Evolutionary conservation across 1,139 yeast species (phyloP), one percentile per base, ranked within the genome.

Genomic region (Scheffersomyces titani): DNA sequence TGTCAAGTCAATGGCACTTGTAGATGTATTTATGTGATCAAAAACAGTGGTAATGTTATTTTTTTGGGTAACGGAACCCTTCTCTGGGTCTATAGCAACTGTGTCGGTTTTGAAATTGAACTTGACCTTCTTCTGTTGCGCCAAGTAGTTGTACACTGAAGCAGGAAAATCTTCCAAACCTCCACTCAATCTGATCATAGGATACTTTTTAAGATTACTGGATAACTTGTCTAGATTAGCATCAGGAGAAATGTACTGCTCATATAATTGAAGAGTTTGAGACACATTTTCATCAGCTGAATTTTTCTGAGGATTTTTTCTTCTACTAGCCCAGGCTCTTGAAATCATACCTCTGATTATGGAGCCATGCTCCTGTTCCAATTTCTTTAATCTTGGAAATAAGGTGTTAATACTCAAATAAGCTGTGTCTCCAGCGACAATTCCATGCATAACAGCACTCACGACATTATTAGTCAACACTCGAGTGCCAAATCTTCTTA

Each of bases 391-490:
- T 16, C 73, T 62, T 0, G 86, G 84, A 57, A 88, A 64, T 0
- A 89, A 81, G 1, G 89, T 77, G 21, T 82, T 75, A 0, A 89
- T 85, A 72, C 97, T 90, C 51, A 94, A 74, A 58, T 83, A 77
- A 11, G 81, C 68, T 3, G 86, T 80, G 70, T 93, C 97, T 1
- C 97, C 98, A 5, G 97, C 98, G 70, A 92, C 94, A 1, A 94
- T 87, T 0, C 99, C 99, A 66, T 92, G 92, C 67, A 89, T 77
- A 3, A 93, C 75, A 0, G 97, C 98, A 70, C 97, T 90, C 19
- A 89, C 72, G 16, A 94, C 73, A 56, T 90, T 86, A 53, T 84
- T 83, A 2, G 91, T 82, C 6, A 92, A 61, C 1, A 71, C 68
- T 5, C 80, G 77, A 20, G 66, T 68, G 2, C 93, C 92, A 65